Evolutionary conservation across 192 early-diverging fungal species (phyloP).

Genomic region (Piromyces finnis): DNA sequence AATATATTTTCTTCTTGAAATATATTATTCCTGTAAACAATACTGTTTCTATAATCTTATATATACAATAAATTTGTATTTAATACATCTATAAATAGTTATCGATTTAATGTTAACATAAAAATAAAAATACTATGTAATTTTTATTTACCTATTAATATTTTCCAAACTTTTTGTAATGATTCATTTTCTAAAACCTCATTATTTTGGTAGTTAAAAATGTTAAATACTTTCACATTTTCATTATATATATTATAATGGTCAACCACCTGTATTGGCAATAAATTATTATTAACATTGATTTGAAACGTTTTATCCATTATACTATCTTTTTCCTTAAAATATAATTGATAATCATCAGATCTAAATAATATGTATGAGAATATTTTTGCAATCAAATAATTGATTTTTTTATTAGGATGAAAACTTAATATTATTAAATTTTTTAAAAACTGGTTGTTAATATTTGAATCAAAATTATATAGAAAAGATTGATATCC

Average conservation of each 20-base stretch:
- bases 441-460: not conserved
- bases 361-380: not conserved
- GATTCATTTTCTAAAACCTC: not conserved
- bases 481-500: not conserved
- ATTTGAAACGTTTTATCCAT: not conserved
- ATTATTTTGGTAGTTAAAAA: not conserved
- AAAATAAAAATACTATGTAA: too few species aligned
- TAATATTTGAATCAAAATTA: not conserved
- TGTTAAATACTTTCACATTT: not conserved
- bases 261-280: not conserved
- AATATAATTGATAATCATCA: not conserved
- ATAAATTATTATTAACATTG: not conserved
- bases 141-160: not conserved
- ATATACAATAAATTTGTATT: too few species aligned
- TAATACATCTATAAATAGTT: too few species aligned
- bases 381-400: not conserved
- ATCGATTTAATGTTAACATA: too few species aligned
- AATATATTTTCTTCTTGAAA: not conserved
- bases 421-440: not conserved
- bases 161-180: not conserved
- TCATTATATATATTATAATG: not conserved
- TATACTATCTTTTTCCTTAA: not conserved
- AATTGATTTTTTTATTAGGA: not conserved
- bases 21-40: not conserved
- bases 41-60: not conserved